Evolutionary conservation across 768 basidiomycete species (phyloP), one percentile per base, ranked within the genome.

Genomic region (Pulveroboletus sp.): DNA sequence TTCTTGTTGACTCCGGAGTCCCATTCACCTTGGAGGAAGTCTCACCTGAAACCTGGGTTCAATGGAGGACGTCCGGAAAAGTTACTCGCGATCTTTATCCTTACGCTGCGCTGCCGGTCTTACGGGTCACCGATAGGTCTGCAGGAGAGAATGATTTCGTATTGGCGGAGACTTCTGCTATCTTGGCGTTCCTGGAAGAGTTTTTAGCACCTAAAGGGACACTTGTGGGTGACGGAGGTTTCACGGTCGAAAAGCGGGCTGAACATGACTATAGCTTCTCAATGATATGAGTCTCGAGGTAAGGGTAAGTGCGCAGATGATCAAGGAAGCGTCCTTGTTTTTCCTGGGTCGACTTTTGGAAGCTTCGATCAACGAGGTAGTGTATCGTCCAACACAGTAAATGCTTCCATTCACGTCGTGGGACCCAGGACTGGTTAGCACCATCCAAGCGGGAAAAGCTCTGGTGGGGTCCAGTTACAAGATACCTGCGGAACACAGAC

Each of bases 121-220:
- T 65, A 30, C 62, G 55, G 8, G 55, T 63, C 27, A 62, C 35
- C 30, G 33, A 56, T 51, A 53, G 44, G 27, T 38, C 49, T 43
- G 49, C 24, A 35, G 24, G 13, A 31, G 49, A 43, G 3, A 32
- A 52, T 9, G 60, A 57, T 7, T 47, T 63, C 15, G 39, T 63
- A 6, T 30, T 64, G 10, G 62, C 53, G 27, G 62, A 65, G 36
- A 67, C 63, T 3, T 52, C 59, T 21, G 63, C 59, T 21, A 64
- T 65, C 17, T 24, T 65, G 44, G 18, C 57, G 28, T 65, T 46
- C 41, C 49, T 65, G 6, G 61, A 64, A 10, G 63, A 57, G 32
- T 45, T 54, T 24, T 43, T 64, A n/a, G 49, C 54, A 17, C 50
- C 48, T 32, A 38, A 15, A 24, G 56, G 58, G 21, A 30, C 48